Base-by-base conservation (phyloP, 2,329 filamentous ascomycete species). In the Scedosporium dehoogii region DNA sequence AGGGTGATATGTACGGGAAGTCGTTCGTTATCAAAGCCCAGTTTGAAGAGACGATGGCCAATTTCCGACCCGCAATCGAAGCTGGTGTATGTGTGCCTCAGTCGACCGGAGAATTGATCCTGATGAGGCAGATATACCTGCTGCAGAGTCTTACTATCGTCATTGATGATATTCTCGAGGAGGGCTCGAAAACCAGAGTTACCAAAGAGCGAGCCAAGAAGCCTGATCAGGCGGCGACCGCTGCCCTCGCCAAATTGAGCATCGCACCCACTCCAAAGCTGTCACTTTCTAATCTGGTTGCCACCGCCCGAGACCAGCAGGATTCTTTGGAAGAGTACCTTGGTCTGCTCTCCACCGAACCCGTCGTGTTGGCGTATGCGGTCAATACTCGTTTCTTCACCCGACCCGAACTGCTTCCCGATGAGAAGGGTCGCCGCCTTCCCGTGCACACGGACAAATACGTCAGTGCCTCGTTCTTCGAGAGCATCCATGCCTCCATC, bases 401-500 rank as follows among this genome's bases (percentile, higher is more conserved):
- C 61, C 69, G 72, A 1, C 74, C 75, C 0, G 77, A 80, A 63
- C 69, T 79, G 3, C 63, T 81, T 0, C 64, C 69, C 0, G 79
- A 82, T 59, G 76, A 81, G 48, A 76, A 74, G 59, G 79, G 79
- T 1, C 72, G 74, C 1, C 63, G 56, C 0, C 56, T 78, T 2
- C 73, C 75, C 0, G 67, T 71, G 1, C 63, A 72, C n/a, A 75
- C 73, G 0, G 76, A 81, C 59, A 75, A 70, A 21, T 74, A 76
- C 63, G 75, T 79, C 62, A 78, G 74, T 60, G 67, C 66, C 2
- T 70, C 76, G 1, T 64, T 81, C 1, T 73, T 82, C 1, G 78
- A 81, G 10, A 68, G 71, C 0, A 61, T 80, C 0, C 72, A 79
- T 18, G 64, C 65, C 9, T 66, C 70, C 0, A 64, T 81, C 16